These are phyloP conservation scores for Sequoia sempervirens DNA, from an alignment of 75 land plant species.

Conservation along the genomic window DNA sequence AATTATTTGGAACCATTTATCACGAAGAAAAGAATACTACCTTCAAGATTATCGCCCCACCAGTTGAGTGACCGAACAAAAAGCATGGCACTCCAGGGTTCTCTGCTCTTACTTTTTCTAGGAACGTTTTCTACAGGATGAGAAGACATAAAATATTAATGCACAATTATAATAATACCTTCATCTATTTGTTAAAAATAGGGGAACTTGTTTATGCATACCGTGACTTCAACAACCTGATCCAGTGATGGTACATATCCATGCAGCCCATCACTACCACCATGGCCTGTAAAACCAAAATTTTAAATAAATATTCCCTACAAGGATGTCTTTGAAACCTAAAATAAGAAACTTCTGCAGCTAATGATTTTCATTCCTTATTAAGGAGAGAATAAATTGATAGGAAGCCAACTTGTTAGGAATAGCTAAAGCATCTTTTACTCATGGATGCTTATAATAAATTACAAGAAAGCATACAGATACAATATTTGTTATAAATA, in stretches of 20 bases:
- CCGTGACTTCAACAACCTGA: slow-evolving; percentile 65
- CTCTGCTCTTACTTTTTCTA: slow-evolving; percentile 55
- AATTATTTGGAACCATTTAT: background rate
- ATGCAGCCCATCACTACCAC: slow-evolving; percentile 94
- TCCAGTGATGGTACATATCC: slow-evolving; percentile 91
- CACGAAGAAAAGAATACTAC: slow-evolving; percentile 20
- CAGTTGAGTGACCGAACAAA: slow-evolving; percentile 94
- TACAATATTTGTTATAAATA: background rate
- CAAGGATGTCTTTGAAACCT: background rate
- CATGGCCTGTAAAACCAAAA: slow-evolving; percentile 62
- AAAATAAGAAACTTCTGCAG: background rate
- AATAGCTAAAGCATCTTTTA: background rate
- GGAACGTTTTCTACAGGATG: slow-evolving; percentile 38
- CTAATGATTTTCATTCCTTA: background rate
- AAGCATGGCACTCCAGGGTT: slow-evolving; percentile 78
- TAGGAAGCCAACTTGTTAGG: background rate
- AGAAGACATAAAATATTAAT: background rate
- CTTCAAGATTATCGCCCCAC: slow-evolving; percentile 80
- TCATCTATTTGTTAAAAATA: background rate
- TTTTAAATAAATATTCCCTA: background rate
- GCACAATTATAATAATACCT: background rate
- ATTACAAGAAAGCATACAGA: background rate
- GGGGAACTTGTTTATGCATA: slow-evolving; percentile 19
- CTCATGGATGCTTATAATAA: background rate
- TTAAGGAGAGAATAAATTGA: background rate